phyloP scores from a whole-genome alignment of 129 eudicot species.

The Daucus carota region DH1_v3.0 NC_030383.2:52260501-52261000 shows the following conservation, averaged over 20 bases:
- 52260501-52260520: slow-evolving; percentile 90
- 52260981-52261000: not conserved
- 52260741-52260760: slow-evolving; percentile 87
- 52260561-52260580: slow-evolving; percentile 81
- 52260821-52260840: not conserved
- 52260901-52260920: not conserved
- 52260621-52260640: slow-evolving; percentile 81
- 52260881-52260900: not conserved
- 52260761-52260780: slow-evolving; percentile 98
- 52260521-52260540: slow-evolving; percentile 94
- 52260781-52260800: slow-evolving; percentile 76
- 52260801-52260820: slow-evolving; percentile 53
- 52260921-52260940: not conserved
- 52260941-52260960: not conserved
- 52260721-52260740: slow-evolving; percentile 92
- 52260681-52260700: slow-evolving; percentile 81
- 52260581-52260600: slow-evolving; percentile 95
- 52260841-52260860: not conserved
- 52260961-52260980: not conserved
- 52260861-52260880: not conserved
- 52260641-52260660: slow-evolving; percentile 98
- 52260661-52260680: slow-evolving; percentile 86
- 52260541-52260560: slow-evolving; percentile 81
- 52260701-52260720: slow-evolving; percentile 87
- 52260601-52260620: slow-evolving; percentile 86